Base-by-base conservation (phyloP, 306 rosid species). In the Casuarina equisetifolia region DNA sequence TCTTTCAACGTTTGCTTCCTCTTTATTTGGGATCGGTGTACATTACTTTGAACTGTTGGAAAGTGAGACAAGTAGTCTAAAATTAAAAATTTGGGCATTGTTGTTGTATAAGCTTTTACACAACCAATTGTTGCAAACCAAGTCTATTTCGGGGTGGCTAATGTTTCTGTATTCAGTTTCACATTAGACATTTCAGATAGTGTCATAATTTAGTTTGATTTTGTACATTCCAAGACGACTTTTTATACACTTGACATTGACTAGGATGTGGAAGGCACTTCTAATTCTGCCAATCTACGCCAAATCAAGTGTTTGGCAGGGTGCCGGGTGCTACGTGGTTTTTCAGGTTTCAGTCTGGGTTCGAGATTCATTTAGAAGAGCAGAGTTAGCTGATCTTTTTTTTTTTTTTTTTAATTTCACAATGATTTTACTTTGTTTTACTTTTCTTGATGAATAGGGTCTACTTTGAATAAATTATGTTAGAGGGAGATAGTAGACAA, bases 21-120 rank as follows among this genome's bases (percentile, higher is more conserved):
- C 74, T 66, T 77, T 43, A 80, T 82, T 44, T 84, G 77, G 82
- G 82, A 49, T 84, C 83, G 9, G 20, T 85, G 88, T 90, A 88
- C 87, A 76, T 80, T 81, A 79, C 81, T 70, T 25, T 70, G 77
- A 84, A 78, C 80, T 66, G 48, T 69, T 79, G 71, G 86, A 89
- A 75, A 78, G 77, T 83, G 75, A 80, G 87, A 76, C 89, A 72
- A 69, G 81, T 81, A 39, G 71, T 87, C 83, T 88, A 81, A 79
- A 86, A 62, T 70, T 72, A 72, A 75, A 63, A 62, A 51, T 78
- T 66, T 66, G 39, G 63, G 74, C 73, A 58, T 75, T 42, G 42
- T 66, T 17, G 4, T 43, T 40, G 71, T 67, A 40, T 16, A 64
- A 39, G 44, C 70, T 62, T 62, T 19, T 35, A 13, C 3, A 32